phyloP scores from a whole-genome alignment of 768 basidiomycete genomes.

The Termitomyces heimii region DNA sequence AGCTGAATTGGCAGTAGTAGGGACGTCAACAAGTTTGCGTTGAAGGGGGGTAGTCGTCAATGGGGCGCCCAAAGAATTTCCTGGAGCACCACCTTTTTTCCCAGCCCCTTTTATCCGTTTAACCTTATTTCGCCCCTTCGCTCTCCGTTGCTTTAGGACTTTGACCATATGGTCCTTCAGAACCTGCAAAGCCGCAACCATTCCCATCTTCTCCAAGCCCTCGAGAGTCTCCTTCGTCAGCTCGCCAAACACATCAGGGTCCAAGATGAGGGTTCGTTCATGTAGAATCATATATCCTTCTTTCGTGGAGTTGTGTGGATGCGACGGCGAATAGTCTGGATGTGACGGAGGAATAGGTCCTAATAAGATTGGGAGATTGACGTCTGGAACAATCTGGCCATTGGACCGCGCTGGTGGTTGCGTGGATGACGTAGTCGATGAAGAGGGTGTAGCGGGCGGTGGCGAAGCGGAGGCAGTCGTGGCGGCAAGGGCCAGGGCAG shows the following conservation, averaged over 20 bases:
- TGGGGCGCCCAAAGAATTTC: slow-evolving; percentile 19
- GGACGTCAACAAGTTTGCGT: slow-evolving; percentile 3
- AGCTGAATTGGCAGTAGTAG: neutral
- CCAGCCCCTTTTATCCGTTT: slow-evolving; percentile 20
- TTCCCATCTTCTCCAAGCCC: slow-evolving; percentile 75
- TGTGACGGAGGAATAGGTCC: slow-evolving; percentile 66
- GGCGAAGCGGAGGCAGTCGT: slow-evolving; percentile 25
- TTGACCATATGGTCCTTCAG: slow-evolving; percentile 83
- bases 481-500: slow-evolving; percentile 18
- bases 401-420: slow-evolving; percentile 8
- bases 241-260: slow-evolving; percentile 79
- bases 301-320: slow-evolving; percentile 42
- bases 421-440: slow-evolving; percentile 11
- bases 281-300: slow-evolving; percentile 74
- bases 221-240: slow-evolving; percentile 68
- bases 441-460: slow-evolving; percentile 16
- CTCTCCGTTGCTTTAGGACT: slow-evolving; percentile 70
- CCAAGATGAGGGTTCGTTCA: slow-evolving; percentile 77
- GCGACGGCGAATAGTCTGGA: slow-evolving; percentile 42
- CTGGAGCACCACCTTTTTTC: slow-evolving; percentile 18
- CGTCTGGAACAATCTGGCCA: slow-evolving; percentile 36
- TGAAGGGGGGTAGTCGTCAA: slow-evolving; percentile 43
- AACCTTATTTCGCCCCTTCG: slow-evolving; percentile 32
- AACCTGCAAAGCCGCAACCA: slow-evolving; percentile 74
- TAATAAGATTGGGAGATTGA: slow-evolving; percentile 73